A percentile compares a stretch with the other conserved stretches of the same genome.
Conservation (phyloP, 2,329 filamentous ascomycete species). For the Rugonectria rugulosa region DNA sequence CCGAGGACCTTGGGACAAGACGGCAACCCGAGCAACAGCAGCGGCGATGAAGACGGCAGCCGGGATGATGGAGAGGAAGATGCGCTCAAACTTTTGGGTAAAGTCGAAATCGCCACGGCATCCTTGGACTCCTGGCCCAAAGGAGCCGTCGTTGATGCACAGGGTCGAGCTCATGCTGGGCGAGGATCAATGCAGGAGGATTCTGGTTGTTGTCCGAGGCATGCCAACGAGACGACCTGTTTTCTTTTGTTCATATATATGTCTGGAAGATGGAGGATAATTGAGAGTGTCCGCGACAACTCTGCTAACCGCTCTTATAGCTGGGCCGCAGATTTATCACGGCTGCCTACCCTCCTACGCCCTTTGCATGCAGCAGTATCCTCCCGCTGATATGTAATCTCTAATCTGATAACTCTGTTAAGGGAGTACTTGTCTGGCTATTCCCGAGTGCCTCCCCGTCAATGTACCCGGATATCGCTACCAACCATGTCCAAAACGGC, state of each 20-base stretch:
- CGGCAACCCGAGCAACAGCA: conserved; percentile 43
- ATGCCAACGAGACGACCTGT: no score
- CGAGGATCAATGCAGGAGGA: no score
- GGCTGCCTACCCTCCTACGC: not conserved
- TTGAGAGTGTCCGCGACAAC: no score
- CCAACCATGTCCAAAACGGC: not conserved
- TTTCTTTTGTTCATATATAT: no score
- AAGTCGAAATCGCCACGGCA: conserved; percentile 60
- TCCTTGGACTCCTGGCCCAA: conserved; percentile 54
- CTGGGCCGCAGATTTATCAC: not conserved
- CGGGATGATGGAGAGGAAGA: conserved; percentile 55
- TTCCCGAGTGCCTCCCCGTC: not conserved
- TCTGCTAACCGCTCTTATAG: no score
- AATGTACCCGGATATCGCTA: not conserved
- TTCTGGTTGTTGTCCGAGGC: no score
- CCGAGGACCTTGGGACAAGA: conserved; percentile 40
- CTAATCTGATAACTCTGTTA: not conserved
- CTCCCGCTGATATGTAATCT: not conserved
- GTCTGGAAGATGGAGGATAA: no score
- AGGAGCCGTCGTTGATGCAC: conserved; percentile 47
- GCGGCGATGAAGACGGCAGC: conserved; percentile 48
- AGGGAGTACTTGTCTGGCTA: not conserved
- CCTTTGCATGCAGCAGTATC: not conserved
- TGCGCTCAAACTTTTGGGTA: conserved; percentile 57
- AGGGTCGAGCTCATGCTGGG: conserved; percentile 31